Evolutionary conservation across 768 basidiomycete species (phyloP), one percentile per base, ranked within the genome.

Genomic region (Cystobasidium onofrii): DNA sequence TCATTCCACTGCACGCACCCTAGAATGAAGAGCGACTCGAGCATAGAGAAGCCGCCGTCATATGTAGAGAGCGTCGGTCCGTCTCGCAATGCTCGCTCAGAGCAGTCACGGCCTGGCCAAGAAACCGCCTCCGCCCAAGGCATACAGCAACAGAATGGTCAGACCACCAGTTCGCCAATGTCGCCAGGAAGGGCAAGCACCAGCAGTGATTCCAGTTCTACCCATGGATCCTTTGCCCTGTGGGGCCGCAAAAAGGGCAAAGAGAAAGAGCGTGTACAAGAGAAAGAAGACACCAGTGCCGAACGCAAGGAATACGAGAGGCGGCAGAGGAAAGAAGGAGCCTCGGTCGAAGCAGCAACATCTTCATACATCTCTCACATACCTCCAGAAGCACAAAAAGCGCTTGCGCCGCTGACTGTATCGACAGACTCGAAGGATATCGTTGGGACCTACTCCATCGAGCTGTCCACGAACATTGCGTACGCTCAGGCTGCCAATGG

Each of bases 381-480:
- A 12, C 69, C 69, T n/a, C 50, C 44, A 13, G 29, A 60, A 44
- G 69, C 69, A n/a, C 69, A 71, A 34, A 71, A 71, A 60, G 69
- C 69, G 12, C 69, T 71, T 3, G 69, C 69, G 9, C 69, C 69
- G 29, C 69, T 71, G 9, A 71, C 29, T 10, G 55, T 71, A 9
- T 36, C 50, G 20, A 57, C 29, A 23, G 69, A 71, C 25, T 29
- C n/a, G 33, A 71, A 71, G 55, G 69, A 71, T 27, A 60, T 71
- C 33, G 29, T 29, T n/a, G 69, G 69, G 4, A 12, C 36, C 27
- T 71, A 57, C 41, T 55, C 69, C 15, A 36, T 71, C n/a, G 52
- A 71, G 41, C 18, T 71, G 52, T 55, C 69, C 33, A 55, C 54
- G 10, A 39, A 10, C n/a, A 36, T 46, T 20, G 55, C 69, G 13